Evolutionary conservation across 768 basidiomycete genomes (phyloP).

Genomic region (Calocybe indica): DNA sequence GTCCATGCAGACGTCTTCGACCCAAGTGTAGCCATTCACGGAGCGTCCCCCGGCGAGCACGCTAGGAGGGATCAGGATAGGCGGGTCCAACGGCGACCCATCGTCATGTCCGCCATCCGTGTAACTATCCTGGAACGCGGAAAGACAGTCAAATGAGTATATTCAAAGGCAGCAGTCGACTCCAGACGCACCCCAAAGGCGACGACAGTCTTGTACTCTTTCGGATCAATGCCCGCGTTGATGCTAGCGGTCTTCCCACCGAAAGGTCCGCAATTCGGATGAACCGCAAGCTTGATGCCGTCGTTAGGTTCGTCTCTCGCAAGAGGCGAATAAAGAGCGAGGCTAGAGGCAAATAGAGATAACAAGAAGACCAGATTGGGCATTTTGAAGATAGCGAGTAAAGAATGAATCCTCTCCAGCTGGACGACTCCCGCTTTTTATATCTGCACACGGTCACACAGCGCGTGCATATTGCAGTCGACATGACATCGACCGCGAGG

Average conservation of each 20-base stretch:
- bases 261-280: not conserved
- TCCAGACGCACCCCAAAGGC: slow-evolving; percentile 38
- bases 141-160: not conserved
- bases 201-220: slow-evolving; percentile 38
- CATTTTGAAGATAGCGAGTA: no score
- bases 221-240: slow-evolving; percentile 39
- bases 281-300: not conserved
- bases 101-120: slow-evolving; percentile 47
- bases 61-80: slow-evolving; percentile 36
- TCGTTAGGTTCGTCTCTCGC: not conserved
- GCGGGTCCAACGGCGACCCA: slow-evolving; percentile 38
- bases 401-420: no score
- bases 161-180: not conserved
- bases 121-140: slow-evolving; percentile 35
- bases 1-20: slow-evolving; percentile 39
- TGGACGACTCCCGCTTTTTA: no score
- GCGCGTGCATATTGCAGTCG: no score
- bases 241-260: slow-evolving; percentile 26
- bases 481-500: no score
- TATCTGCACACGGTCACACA: no score
- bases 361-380: no score
- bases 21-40: slow-evolving; percentile 47
- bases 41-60: slow-evolving; percentile 44
- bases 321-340: no score
- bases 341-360: no score